Evolutionary conservation across 164 flowering plant species (phyloP).

Genomic region (Akebia trifoliata): DNA sequence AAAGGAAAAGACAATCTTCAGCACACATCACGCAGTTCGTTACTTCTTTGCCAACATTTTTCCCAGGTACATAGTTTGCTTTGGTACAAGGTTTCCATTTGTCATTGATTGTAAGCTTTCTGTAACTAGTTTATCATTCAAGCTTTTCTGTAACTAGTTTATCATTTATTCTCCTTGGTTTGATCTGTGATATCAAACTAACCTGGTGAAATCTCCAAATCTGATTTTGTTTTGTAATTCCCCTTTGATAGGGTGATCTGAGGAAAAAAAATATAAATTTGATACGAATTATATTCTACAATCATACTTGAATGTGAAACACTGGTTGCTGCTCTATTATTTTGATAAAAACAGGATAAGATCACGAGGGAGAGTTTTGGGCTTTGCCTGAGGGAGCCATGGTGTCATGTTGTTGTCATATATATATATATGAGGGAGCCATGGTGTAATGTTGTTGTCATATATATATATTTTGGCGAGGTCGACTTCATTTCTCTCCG

Average conservation of each 20-base stretch:
- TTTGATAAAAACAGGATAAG: no score
- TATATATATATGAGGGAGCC: no score
- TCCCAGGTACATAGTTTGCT: constrained; percentile 4
- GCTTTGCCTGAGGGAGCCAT: no score
- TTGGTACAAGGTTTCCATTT: background rate
- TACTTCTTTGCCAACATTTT: background rate
- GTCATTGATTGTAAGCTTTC: background rate
- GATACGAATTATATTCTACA: no score
- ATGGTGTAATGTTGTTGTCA: no score
- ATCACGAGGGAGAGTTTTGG: no score
- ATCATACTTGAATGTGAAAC: no score
- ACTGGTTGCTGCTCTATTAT: no score
- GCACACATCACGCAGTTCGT: background rate
- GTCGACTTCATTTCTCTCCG: no score
- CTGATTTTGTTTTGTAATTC: background rate
- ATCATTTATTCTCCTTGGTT: constrained; percentile 8
- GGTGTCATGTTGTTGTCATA: no score
- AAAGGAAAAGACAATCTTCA: background rate
- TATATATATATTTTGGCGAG: no score
- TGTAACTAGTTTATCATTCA: constrained; percentile 11
- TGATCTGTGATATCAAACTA: constrained; percentile 8
- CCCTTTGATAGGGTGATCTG: background rate
- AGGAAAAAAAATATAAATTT: background rate
- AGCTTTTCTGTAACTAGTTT: constrained; percentile 9
- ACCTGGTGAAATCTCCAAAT: background rate